Base-by-base conservation (phyloP, 2,329 filamentous ascomycete species). In the Xylaria sp. region DNA sequence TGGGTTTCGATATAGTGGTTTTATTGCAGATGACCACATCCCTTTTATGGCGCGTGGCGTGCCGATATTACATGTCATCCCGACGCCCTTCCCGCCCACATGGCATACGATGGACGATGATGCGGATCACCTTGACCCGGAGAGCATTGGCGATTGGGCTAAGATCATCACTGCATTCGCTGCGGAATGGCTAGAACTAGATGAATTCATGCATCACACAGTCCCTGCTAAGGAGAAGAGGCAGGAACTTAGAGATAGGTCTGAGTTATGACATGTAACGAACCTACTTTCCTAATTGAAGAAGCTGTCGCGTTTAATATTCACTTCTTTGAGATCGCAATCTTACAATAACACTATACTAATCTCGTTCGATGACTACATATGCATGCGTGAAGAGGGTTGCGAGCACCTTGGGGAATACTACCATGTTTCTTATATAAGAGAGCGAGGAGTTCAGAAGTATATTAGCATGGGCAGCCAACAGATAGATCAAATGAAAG, bases 61-160 rank as follows among this genome's bases (percentile, higher is more conserved):
- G 0, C 91, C 97, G 33, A 86, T 98, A 17, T 80, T 99, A 66
- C 96, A 99, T 81, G 80, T 99, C 31, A 98, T 99, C 66, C 93
- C 95, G 0, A 86, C 84, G 4, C 91, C 91, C 0, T 98, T 98
- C 77, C 94, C 94, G 0, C 54, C 73, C 0, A 92, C 97, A 1
- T 99, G 96, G 96, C 96, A 99, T 81, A 91, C 85, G 1, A 89
- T 94, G 75, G 83, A 90, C 0, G 96, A 99, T 77, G 91, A 97
- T 74, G 95, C 89, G 1, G 89, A 90, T 73, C 92, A 98, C 80
- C 81, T 99, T 65, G 93, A 99, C 79, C 83, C 91, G 73, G 84
- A 88, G 9, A 95, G 92, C 0, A 88, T 94, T 42, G 87, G 92
- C 74, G 96, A 99, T 79, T 99, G 96, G 96, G 89, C 92, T 20